Percentiles rank a stretch among this genome's conserved stretches.
phyloP scores from a whole-genome alignment of 805 yeast genomes.

The Cyberlindnera lachancei region DNA sequence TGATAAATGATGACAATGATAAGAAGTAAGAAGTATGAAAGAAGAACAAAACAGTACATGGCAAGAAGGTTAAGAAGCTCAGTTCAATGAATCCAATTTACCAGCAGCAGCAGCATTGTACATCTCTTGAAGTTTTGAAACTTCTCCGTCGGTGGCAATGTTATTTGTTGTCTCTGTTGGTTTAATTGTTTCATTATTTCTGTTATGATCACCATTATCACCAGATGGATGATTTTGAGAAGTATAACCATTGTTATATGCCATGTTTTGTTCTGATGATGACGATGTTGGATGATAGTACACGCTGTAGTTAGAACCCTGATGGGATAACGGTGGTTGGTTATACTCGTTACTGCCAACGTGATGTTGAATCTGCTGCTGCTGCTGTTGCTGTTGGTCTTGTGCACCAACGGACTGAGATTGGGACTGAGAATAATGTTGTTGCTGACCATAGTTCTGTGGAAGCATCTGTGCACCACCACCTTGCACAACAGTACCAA shows the following conservation, averaged over 20 bases:
- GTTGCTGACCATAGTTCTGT: background rate
- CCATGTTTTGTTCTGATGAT: background rate
- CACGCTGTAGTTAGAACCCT: background rate
- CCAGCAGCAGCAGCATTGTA: constrained; percentile 22
- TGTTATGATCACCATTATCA: background rate
- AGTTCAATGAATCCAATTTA: constrained; percentile 18
- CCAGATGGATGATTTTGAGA: background rate
- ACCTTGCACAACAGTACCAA: constrained; percentile 10
- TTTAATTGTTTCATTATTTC: background rate
- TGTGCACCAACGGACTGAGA: background rate
- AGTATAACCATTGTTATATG: too few relatives aligned
- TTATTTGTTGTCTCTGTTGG: background rate
- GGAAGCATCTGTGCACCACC: constrained; percentile 3
- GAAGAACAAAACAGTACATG: background rate
- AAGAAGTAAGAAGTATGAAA: background rate
- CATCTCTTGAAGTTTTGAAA: constrained; percentile 19
- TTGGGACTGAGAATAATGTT: background rate
- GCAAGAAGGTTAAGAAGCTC: background rate
- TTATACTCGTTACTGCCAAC: background rate
- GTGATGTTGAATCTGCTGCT: background rate
- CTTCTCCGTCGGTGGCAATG: constrained; percentile 5
- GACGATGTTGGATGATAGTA: background rate
- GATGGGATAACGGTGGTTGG: background rate
- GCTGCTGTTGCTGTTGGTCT: background rate
- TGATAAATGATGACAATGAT: too few relatives aligned